Percentiles rank a stretch among this genome's conserved stretches.
Conservation (phyloP, 768 basidiomycete species). For the Hysterangium stoloniferum region DNA sequence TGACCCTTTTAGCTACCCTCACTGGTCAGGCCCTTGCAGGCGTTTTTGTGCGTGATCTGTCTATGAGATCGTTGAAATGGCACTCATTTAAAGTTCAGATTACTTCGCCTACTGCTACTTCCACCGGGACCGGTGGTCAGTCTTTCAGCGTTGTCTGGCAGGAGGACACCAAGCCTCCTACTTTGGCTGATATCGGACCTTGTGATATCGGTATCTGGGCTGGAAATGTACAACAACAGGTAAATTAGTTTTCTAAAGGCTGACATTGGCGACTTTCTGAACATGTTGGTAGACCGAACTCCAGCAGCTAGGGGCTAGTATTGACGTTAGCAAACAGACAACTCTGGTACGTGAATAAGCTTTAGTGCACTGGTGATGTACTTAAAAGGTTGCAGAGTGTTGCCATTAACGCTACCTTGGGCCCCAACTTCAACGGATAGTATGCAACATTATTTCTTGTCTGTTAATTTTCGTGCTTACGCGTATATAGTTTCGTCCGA, state of each 20-base stretch:
- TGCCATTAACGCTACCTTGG: slow-evolving; percentile 43
- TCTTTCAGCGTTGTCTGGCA: slow-evolving; percentile 47
- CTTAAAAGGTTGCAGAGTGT: slow-evolving; percentile 25
- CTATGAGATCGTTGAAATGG: slow-evolving; percentile 1
- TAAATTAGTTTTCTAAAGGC: slow-evolving; percentile 19
- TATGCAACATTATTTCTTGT: slow-evolving; percentile 23
- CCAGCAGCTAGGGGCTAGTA: slow-evolving; percentile 38
- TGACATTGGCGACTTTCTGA: not conserved
- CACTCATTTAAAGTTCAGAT: slow-evolving; percentile 32
- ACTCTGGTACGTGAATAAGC: not conserved
- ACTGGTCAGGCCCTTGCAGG: slow-evolving; percentile 47
- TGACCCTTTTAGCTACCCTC: slow-evolving; percentile 41
- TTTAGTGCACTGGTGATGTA: not conserved
- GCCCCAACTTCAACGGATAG: slow-evolving; percentile 51
- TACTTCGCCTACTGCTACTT: slow-evolving; percentile 43
- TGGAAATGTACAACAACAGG: slow-evolving; percentile 59
- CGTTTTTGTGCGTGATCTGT: slow-evolving; percentile 42
- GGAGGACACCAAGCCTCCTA: slow-evolving; percentile 43
- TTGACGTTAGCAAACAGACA: slow-evolving; percentile 39
- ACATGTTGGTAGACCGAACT: slow-evolving; percentile 42
- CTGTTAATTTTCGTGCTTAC: not conserved
- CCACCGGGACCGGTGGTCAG: slow-evolving; percentile 44
- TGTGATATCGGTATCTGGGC: slow-evolving; percentile 50
- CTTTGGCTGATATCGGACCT: slow-evolving; percentile 43
- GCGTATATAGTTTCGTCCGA: slow-evolving; percentile 62